phyloP scores from a whole-genome alignment of 176 grass and related monocot genomes.

The Puya raimondii region DNA sequence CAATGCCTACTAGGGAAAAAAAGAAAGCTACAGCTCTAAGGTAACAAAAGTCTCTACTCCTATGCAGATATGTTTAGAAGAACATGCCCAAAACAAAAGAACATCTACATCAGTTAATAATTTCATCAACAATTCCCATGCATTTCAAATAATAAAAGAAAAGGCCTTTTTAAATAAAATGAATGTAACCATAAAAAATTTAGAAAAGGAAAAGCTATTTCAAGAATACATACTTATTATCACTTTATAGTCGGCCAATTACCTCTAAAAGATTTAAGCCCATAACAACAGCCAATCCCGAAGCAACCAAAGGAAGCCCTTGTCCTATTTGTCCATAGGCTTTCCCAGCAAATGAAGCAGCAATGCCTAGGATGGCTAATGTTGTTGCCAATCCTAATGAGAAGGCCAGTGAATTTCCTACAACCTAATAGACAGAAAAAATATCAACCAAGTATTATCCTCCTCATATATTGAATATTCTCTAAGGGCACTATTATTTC shows the following conservation, averaged over 20 bases:
- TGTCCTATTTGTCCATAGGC: constrained; percentile 93
- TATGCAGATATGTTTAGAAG: too few relatives aligned
- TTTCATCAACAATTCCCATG: too few relatives aligned
- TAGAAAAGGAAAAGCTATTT: too few relatives aligned
- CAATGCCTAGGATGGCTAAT: constrained; percentile 79
- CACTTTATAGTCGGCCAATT: constrained; percentile 16
- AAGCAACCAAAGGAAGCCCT: constrained; percentile 89
- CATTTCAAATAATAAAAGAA: too few relatives aligned
- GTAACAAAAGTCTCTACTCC: too few relatives aligned
- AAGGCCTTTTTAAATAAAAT: too few relatives aligned
- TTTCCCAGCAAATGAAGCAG: constrained; percentile 95
- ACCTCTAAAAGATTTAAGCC: constrained; percentile 92
- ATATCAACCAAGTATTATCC: constrained; percentile 2
- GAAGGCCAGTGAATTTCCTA: constrained; percentile 93
- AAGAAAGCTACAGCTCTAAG: too few relatives aligned
- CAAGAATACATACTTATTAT: background rate
- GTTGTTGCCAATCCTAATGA: constrained; percentile 91
- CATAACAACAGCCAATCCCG: constrained; percentile 77
- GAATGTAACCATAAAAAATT: too few relatives aligned
- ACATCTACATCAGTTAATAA: too few relatives aligned
- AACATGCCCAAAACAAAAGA: too few relatives aligned
- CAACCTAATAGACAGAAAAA: constrained; percentile 44
- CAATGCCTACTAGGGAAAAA: too few relatives aligned
- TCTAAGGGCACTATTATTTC: too few relatives aligned
- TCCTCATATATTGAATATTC: background rate